These are phyloP conservation scores for Colletotrichum simmondsii DNA, from an alignment of 2,329 filamentous ascomycete genomes.

Conservation along the genomic window DNA sequence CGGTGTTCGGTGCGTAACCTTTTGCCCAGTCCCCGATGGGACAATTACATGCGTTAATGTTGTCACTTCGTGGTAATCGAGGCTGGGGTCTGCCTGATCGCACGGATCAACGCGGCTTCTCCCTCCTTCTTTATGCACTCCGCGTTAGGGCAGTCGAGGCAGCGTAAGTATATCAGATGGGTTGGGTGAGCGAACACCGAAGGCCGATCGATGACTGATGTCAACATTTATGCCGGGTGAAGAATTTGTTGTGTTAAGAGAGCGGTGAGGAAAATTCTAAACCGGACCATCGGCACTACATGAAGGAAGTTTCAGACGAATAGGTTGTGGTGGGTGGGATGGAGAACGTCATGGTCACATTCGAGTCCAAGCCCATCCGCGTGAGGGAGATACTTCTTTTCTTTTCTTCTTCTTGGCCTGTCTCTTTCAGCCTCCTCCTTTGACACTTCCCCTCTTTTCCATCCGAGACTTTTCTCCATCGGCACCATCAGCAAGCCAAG, in stretches of 20 bases:
- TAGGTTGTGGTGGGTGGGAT: neutral
- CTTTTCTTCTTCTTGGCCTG: neutral
- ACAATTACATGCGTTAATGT: neutral
- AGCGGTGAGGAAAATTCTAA: neutral
- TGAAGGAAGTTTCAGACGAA: neutral
- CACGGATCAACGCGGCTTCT: neutral
- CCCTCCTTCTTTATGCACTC: neutral
- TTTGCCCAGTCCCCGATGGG: neutral
- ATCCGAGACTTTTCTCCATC: neutral
- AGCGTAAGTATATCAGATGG: neutral
- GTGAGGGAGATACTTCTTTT: neutral
- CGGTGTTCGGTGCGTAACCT: neutral
- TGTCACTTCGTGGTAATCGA: neutral
- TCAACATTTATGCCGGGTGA: neutral
- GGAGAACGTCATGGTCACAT: neutral
- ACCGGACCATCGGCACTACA: neutral
- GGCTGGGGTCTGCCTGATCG: neutral
- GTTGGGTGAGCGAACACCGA: neutral
- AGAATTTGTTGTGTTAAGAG: neutral
- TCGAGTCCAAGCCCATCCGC: neutral
- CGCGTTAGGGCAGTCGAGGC: neutral
- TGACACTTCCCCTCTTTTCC: slow-evolving; percentile 12
- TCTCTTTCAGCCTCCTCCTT: neutral
- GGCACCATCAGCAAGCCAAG: neutral
- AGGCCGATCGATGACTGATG: neutral